Percentiles rank a stretch among this genome's conserved stretches.
Evolutionary conservation across 1,284 basidiomycete species (phyloP).

Genomic region (Cystobasidiaceae sp.): DNA sequence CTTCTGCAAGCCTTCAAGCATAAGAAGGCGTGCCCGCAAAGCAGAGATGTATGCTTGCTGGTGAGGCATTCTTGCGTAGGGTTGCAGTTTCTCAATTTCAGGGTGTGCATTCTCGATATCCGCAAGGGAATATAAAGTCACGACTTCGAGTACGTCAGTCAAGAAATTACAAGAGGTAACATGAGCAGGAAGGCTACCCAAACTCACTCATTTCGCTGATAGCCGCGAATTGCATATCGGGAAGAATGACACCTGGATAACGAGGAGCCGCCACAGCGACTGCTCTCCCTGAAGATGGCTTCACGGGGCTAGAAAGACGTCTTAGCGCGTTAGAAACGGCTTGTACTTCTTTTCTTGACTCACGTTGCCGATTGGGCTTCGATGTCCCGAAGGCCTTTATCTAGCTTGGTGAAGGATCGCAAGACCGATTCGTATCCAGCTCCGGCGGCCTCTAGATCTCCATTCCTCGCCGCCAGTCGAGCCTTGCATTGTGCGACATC

Average conservation of each 20-base stretch:
- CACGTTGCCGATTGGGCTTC: not conserved
- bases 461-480: not conserved
- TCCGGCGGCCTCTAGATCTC: not conserved
- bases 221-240: no score
- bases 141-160: not conserved
- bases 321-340: no score
- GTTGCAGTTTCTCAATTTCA: not conserved
- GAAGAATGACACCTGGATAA: no score
- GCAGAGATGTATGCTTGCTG: constrained; percentile 56
- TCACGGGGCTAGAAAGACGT: no score
- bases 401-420: constrained; percentile 3
- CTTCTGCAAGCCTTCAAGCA: constrained; percentile 39
- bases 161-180: no score
- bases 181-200: no score
- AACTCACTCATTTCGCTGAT: no score
- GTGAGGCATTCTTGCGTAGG: not conserved
- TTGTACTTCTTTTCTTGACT: no score
- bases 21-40: constrained; percentile 49
- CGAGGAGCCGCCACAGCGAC: no score
- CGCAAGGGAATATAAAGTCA: not conserved
- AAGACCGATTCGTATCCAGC: not conserved
- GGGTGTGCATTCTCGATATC: not conserved
- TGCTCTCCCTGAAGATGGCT: no score
- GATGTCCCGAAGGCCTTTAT: constrained; percentile 10
- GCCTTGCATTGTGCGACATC: constrained; percentile 6